Evolutionary conservation across 441 rosid genomes (phyloP).

Genomic region (Kokia cookei): DNA sequence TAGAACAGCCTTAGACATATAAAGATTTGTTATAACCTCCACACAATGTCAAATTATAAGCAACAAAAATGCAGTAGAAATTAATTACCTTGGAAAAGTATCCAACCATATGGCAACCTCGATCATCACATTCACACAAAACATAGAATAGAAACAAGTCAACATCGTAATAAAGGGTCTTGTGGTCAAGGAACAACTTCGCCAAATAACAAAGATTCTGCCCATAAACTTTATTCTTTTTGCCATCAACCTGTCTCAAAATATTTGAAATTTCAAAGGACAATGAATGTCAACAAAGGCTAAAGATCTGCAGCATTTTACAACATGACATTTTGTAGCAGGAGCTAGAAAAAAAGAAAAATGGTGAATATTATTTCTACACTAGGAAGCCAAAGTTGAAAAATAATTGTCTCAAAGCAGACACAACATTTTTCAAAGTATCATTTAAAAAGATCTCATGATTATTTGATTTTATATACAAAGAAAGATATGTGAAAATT

Average conservation of each 20-base stretch:
- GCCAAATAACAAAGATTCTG: slow-evolving; percentile 99
- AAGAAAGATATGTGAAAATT: neutral
- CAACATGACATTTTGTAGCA: neutral
- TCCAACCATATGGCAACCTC: slow-evolving; percentile 99
- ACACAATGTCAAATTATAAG: neutral
- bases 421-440: neutral
- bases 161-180: slow-evolving; percentile 97
- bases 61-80: slow-evolving; percentile 1
- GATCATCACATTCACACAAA: slow-evolving; percentile 96
- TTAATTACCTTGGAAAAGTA: slow-evolving; percentile 87
- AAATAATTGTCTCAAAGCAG: neutral
- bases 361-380: neutral
- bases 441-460: neutral
- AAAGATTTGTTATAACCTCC: neutral
- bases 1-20: neutral
- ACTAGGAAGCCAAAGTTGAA: neutral
- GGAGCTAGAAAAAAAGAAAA: neutral
- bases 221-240: slow-evolving; percentile 97
- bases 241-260: slow-evolving; percentile 83
- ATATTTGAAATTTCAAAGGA: slow-evolving; percentile 8
- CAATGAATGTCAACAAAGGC: slow-evolving; percentile 1
- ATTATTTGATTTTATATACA: neutral
- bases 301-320: neutral
- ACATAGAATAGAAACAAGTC: slow-evolving; percentile 90
- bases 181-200: slow-evolving; percentile 95